Base-by-base conservation (phyloP, 1,139 yeast species). In the Blastobotrys malaysiensis region DNA sequence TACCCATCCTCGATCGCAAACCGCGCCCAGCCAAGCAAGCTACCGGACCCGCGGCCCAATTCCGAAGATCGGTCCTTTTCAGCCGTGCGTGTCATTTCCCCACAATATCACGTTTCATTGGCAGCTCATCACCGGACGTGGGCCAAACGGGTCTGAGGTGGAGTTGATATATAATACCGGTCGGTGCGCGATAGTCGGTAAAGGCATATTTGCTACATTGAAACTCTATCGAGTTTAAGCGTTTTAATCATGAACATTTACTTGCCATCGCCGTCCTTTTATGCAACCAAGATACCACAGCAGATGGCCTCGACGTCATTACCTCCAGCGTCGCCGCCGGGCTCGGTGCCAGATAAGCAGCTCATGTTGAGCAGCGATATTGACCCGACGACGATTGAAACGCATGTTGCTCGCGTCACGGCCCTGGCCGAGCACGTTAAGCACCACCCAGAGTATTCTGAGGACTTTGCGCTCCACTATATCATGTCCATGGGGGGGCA, bases 401-500 rank as follows among this genome's bases (percentile, higher is more conserved):
- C 39, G 39, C 39, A 31, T 16, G n/a, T 31, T 7, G 11, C 14
- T 5, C 14, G 16, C 16, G 39, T 31, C 39, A 13, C 39, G 1
- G 39, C 6, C 7, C 39, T 31, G 13, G 39, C 39, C 6, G 39
- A 31, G 16, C 39, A 31, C 16, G 39, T 31, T 7, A 31, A 31
- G 16, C 21, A 9, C 24, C 24, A 49, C 14, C 16, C 36, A 5
- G 19, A 24, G 27, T 43, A 19, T 13, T 36, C 54, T 1, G 43
- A 44, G 9, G 51, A 44, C 14, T 52, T 52, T 31, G 54, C 54
- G 18, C 26, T 52, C 21, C 13, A 48, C 39, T 22, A 26, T 14
- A 5, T 52, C 5, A 20, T 52, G 46, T 13, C 24, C 13, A 21
- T 48, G 14, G 43, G 22, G 13, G 44, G 45, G 9, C 20, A 7